phyloP scores from a whole-genome alignment of 805 yeast species.

The Candida alai region DNA sequence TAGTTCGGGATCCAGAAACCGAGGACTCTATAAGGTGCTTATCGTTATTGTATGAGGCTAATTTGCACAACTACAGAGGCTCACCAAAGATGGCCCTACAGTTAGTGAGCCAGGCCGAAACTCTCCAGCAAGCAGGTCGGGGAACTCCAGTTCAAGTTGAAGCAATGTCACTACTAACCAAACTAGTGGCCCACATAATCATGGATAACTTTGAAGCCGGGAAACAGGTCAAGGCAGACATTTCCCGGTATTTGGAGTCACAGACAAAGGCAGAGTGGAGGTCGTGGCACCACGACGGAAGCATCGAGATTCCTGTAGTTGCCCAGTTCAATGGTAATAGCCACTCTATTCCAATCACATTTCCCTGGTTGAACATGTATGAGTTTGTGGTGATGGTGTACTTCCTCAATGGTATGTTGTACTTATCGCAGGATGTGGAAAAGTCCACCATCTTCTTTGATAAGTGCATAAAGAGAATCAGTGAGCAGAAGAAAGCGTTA shows the following conservation, averaged over 20 bases:
- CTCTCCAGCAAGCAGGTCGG: slow-evolving; percentile 5
- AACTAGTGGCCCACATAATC: slow-evolving; percentile 22
- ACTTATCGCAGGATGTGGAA: slow-evolving; percentile 29
- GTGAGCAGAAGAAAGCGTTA: slow-evolving; percentile 19
- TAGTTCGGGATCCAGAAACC: slow-evolving; percentile 10
- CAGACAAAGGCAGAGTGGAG: slow-evolving; percentile 20
- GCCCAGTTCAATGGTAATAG: background rate
- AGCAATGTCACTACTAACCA: slow-evolving; percentile 26
- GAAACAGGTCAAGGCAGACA: slow-evolving; percentile 19
- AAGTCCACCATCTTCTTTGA: slow-evolving; percentile 35
- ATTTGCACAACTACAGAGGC: slow-evolving; percentile 27
- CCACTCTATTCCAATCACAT: slow-evolving; percentile 15
- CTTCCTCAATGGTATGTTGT: slow-evolving; percentile 40
- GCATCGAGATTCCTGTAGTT: slow-evolving; percentile 7
- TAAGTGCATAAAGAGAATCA: slow-evolving; percentile 31
- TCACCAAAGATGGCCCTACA: slow-evolving; percentile 16
- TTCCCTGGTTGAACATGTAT: slow-evolving; percentile 41
- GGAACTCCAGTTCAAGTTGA: slow-evolving; percentile 26
- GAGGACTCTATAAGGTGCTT: slow-evolving; percentile 18
- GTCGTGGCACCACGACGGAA: slow-evolving; percentile 30
- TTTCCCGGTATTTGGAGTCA: slow-evolving; percentile 19
- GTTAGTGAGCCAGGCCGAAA: slow-evolving; percentile 15
- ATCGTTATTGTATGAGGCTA: slow-evolving; percentile 24
- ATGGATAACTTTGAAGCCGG: slow-evolving; percentile 20
- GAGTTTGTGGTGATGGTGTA: slow-evolving; percentile 41